Percentiles rank a stretch among this genome's conserved stretches.
phyloP scores from a whole-genome alignment of 108 stramenopile species.

The Discostella stelligeroides region DNA sequence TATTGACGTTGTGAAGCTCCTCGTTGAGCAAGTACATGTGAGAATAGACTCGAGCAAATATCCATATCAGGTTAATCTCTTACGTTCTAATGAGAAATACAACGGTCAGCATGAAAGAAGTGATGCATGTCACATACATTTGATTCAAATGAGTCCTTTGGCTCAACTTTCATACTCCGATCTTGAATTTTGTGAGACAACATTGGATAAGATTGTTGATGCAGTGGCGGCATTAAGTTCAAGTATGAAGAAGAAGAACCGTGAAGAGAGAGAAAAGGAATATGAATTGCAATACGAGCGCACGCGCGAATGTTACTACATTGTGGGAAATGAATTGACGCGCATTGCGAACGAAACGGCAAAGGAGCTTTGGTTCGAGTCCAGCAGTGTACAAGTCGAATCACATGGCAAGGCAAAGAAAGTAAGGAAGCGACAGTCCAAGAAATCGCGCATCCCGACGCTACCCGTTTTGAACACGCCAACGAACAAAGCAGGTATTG shows the following conservation, averaged over 20 bases:
- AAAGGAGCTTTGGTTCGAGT: slow-evolving; percentile 10
- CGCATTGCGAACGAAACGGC: slow-evolving; percentile 11
- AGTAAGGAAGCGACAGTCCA: too few species aligned
- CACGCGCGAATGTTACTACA: slow-evolving; percentile 21
- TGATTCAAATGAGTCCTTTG: slow-evolving; percentile 32
- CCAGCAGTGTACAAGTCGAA: too few species aligned
- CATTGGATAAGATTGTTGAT: slow-evolving; percentile 27
- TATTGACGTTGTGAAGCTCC: slow-evolving; percentile 36
- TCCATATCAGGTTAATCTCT: background rate
- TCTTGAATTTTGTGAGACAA: slow-evolving; percentile 35
- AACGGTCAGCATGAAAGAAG: background rate
- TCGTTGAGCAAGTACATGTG: slow-evolving; percentile 19
- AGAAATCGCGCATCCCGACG: too few species aligned
- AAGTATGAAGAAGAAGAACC: slow-evolving; percentile 30
- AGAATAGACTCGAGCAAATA: background rate
- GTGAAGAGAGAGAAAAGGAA: slow-evolving; percentile 18
- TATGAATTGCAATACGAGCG: slow-evolving; percentile 16
- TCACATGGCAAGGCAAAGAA: too few species aligned
- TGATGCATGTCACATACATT: background rate
- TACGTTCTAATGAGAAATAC: background rate
- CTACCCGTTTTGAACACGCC: too few species aligned
- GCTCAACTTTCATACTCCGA: slow-evolving; percentile 29
- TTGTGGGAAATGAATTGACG: slow-evolving; percentile 22
- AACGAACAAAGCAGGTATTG: too few species aligned
- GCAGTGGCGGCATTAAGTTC: too few species aligned